These are phyloP conservation scores for Carex pumila DNA, from an alignment of 176 grass and related monocot genomes.

Conservation along the genomic window DNA sequence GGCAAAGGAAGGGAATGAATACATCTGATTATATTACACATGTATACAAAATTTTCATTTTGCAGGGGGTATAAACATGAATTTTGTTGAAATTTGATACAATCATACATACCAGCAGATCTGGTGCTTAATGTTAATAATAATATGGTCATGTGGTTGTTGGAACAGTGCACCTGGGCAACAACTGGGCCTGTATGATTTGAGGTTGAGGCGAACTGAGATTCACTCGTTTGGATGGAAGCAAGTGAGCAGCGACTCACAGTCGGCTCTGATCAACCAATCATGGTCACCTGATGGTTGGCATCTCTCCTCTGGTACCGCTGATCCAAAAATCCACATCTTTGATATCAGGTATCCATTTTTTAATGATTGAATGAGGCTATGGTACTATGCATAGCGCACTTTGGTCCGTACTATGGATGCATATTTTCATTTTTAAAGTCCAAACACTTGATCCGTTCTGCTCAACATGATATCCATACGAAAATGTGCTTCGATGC, in stretches of 20 bases:
- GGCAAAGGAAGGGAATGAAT: background rate
- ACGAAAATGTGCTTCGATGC: no score
- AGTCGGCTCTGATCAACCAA: slow-evolving; percentile 93
- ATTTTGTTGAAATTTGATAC: background rate
- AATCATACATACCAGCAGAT: background rate
- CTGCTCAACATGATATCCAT: no score
- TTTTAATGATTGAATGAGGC: background rate
- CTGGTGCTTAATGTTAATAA: background rate
- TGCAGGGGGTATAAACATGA: background rate
- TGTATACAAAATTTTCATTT: background rate
- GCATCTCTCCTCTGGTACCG: slow-evolving; percentile 69
- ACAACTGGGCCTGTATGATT: slow-evolving; percentile 77
- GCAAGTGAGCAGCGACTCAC: slow-evolving; percentile 81
- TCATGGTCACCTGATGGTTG: slow-evolving; percentile 92
- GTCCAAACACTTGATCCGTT: no score
- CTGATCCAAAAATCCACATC: slow-evolving; percentile 82
- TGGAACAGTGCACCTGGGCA: slow-evolving; percentile 49
- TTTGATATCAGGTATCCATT: slow-evolving; percentile 62
- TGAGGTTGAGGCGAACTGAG: slow-evolving; percentile 69
- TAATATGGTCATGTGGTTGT: background rate
- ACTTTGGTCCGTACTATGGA: no score
- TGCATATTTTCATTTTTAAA: no score
- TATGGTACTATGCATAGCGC: no score
- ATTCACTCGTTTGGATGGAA: slow-evolving; percentile 90
- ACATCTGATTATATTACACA: background rate